Percentiles rank a stretch among this genome's conserved stretches.
Conservation (phyloP, 225 moss, liverwort and hornwort species). For the Takakia lepidozioides region DNA sequence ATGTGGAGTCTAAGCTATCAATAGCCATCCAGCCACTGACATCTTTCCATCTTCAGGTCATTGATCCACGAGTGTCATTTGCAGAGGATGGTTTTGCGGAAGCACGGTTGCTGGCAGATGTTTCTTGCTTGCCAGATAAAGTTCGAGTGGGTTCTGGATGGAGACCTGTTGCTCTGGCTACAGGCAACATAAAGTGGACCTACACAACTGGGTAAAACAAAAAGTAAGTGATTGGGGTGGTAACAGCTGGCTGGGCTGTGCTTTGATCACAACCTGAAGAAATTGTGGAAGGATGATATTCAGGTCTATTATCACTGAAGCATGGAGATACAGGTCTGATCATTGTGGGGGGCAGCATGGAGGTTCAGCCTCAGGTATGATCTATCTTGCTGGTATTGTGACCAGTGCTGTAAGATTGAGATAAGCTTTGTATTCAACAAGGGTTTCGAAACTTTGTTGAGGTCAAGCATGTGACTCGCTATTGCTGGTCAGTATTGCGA, state of each 20-base stretch:
- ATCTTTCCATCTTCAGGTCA: conserved; percentile 32
- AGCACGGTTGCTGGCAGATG: conserved; percentile 74
- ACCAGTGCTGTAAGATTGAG: too few relatives aligned
- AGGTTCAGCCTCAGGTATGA: conserved; percentile 83
- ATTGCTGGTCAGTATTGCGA: neutral
- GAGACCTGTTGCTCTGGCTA: conserved; percentile 82
- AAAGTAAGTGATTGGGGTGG: conserved; percentile 86
- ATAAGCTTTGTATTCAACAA: too few relatives aligned
- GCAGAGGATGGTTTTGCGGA: conserved; percentile 68
- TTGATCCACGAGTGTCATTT: conserved; percentile 62
- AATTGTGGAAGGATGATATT: conserved; percentile 81
- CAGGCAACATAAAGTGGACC: conserved; percentile 55
- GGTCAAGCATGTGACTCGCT: too few relatives aligned
- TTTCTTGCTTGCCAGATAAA: conserved; percentile 78
- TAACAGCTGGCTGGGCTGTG: conserved; percentile 92
- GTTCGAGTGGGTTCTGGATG: conserved; percentile 79
- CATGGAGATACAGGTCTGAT: conserved; percentile 79
- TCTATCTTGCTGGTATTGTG: neutral
- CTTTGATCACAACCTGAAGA: conserved; percentile 90
- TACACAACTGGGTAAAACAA: conserved; percentile 39
- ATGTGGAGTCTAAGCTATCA: too few relatives aligned
- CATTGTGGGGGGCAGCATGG: conserved; percentile 92
- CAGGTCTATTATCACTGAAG: conserved; percentile 61
- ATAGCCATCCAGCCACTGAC: conserved; percentile 6
- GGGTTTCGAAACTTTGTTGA: too few relatives aligned